phyloP scores from a whole-genome alignment of 2,329 filamentous ascomycete genomes.

The Penicillium brasilianum region DNA sequence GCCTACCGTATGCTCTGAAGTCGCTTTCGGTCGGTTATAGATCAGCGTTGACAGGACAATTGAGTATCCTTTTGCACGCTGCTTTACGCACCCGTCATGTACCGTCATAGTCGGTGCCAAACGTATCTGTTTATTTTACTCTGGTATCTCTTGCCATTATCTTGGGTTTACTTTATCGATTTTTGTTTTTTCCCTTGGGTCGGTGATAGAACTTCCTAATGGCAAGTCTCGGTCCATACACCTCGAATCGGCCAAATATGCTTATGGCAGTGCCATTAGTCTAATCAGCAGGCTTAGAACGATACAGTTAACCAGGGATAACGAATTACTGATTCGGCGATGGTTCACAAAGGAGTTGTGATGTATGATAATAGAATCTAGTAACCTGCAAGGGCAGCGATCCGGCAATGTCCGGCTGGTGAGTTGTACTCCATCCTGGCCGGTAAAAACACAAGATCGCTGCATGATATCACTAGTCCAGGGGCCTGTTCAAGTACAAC shows the following conservation, averaged over 20 bases:
- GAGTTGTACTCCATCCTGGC: too few species aligned
- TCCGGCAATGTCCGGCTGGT: not conserved
- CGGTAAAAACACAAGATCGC: not conserved
- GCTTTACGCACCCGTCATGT: not conserved
- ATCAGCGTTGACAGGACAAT: not conserved
- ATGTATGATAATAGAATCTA: not conserved
- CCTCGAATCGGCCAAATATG: not conserved
- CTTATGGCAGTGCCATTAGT: too few species aligned
- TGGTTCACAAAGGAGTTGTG: not conserved
- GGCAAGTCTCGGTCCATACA: not conserved
- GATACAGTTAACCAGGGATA: too few species aligned
- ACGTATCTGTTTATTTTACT: not conserved
- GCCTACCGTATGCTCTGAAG: too few species aligned
- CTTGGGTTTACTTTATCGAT: not conserved
- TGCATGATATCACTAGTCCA: not conserved
- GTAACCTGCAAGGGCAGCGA: not conserved
- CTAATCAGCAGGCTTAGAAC: too few species aligned
- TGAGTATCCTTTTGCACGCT: not conserved
- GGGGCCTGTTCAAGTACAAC: too few species aligned
- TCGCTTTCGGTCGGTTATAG: not conserved
- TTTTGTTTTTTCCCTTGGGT: not conserved
- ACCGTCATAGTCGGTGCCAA: not conserved
- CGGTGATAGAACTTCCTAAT: not conserved
- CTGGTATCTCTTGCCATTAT: not conserved
- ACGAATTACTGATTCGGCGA: not conserved